Base-by-base conservation (phyloP, 371 early-diverging fungal species). In the Lichtheimia corymbifera region DNA sequence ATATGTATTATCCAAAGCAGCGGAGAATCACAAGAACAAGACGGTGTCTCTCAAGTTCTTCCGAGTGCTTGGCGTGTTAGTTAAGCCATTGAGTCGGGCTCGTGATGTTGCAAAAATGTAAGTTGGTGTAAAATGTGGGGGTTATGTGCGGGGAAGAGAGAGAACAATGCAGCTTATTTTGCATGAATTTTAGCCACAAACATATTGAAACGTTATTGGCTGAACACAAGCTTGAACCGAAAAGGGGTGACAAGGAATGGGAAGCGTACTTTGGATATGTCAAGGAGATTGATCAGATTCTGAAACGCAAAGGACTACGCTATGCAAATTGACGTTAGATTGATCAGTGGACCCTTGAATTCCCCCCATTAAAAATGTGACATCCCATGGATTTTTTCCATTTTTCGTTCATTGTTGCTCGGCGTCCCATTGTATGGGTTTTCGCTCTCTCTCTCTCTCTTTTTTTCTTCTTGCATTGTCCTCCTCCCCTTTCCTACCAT, bases 61-160 rank as follows among this genome's bases (percentile, higher is more conserved):
- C 67, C 70, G 70, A 57, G 49, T 77, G 0, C 61, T 80, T 15
- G 49, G 59, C 18, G 55, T 67, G 6, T 72, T 80, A 59, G 70
- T 58, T 9, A 68, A 68, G 22, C 63, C 64, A 1, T 53, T 77
- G 17, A 66, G 60, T 0, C 76, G 77, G 50, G 74, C 76, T 49
- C 72, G 76, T 41, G 78, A 77, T 66, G 71, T 76, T 18, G 81
- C 73, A 14, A 73, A 67, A 50, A 72, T 77, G 77, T 76, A 69
- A 72, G 79, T 67, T 12, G 15, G 0, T 12, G 0, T 12, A 22
- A 17, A 28, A 41, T 20, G 55, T 13, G 14, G 12, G 7, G 5
- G 18, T 5, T 24, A 13, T 11, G 35, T 28, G 28, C 28, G 28
- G 28, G 28, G 7, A 22, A 22, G 22, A 28, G 7, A 35, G 11